These are phyloP conservation scores for Saccharum officinarum DNA, from an alignment of 176 grass and related monocot species.

Conservation along the genomic window DNA sequence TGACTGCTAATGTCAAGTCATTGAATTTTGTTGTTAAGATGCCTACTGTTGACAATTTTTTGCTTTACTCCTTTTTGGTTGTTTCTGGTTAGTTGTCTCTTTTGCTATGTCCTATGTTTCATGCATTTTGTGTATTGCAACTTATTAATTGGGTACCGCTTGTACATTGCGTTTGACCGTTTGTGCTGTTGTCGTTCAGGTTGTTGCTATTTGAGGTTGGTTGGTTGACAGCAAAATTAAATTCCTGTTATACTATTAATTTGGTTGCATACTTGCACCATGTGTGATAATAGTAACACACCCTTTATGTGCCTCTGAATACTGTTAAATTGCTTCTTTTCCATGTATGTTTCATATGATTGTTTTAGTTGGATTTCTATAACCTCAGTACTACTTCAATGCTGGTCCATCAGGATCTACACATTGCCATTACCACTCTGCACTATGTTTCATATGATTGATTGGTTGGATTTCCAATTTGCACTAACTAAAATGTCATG, in stretches of 20 bases:
- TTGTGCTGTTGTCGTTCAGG: conserved; percentile 17
- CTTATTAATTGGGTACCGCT: neutral
- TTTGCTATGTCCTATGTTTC: neutral
- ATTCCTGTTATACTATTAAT: neutral
- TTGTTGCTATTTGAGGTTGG: neutral
- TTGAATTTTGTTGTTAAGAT: neutral
- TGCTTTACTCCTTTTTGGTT: neutral
- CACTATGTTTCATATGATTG: neutral
- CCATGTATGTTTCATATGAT: neutral
- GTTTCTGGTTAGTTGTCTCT: neutral
- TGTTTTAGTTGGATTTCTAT: neutral
- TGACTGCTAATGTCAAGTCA: neutral
- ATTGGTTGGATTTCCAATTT: neutral
- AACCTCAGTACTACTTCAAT: neutral
- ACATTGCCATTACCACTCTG: neutral
- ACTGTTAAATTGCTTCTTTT: neutral
- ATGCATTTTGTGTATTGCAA: neutral
- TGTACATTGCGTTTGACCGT: neutral
- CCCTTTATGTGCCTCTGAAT: neutral
- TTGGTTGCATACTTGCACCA: neutral
- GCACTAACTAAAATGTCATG: neutral
- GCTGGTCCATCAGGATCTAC: neutral
- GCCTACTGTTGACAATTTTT: neutral
- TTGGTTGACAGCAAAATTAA: neutral
- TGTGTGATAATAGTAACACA: neutral